These are phyloP conservation scores for Neurospora sp. DNA, from an alignment of 495 filamentous ascomycete species.

Conservation along the genomic window DNA sequence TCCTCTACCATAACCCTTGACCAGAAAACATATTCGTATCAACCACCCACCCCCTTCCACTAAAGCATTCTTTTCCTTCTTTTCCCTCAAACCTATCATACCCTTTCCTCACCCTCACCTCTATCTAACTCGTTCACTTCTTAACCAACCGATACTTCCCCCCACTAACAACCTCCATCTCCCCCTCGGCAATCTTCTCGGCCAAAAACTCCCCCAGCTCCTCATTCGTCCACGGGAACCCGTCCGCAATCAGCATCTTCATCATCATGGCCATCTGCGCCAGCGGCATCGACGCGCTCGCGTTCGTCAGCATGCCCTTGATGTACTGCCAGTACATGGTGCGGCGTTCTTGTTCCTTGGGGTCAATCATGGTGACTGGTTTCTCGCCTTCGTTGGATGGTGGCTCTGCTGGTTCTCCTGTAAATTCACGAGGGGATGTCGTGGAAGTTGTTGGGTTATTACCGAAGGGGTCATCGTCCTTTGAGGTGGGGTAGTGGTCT, in stretches of 20 bases:
- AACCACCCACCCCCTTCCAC: not conserved
- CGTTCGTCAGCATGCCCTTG: constrained; percentile 87
- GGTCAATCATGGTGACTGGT: constrained; percentile 22
- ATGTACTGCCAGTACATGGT: constrained; percentile 85
- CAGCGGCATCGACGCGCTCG: constrained; percentile 62
- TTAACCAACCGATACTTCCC: constrained; percentile 58
- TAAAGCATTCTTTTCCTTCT: not conserved
- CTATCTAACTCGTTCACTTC: constrained; percentile 24
- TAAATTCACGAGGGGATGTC: not conserved
- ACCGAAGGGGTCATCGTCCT: not conserved
- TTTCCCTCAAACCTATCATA: not conserved
- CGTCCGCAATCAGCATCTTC: constrained; percentile 75
- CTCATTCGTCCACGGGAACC: constrained; percentile 69
- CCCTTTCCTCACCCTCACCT: too few species aligned
- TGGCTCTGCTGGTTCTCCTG: not conserved
- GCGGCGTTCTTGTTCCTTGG: constrained; percentile 61
- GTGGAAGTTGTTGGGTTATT: not conserved
- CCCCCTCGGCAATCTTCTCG: constrained; percentile 59
- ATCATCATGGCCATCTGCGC: constrained; percentile 86
- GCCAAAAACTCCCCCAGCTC: constrained; percentile 68
- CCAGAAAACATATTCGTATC: not conserved
- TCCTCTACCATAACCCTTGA: not conserved
- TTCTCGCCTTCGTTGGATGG: too few species aligned
- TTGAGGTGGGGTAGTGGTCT: constrained; percentile 16
- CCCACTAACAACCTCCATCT: constrained; percentile 55